Base-by-base conservation (phyloP, 768 basidiomycete species). In the Tylopilus rubrobrunneus region DNA sequence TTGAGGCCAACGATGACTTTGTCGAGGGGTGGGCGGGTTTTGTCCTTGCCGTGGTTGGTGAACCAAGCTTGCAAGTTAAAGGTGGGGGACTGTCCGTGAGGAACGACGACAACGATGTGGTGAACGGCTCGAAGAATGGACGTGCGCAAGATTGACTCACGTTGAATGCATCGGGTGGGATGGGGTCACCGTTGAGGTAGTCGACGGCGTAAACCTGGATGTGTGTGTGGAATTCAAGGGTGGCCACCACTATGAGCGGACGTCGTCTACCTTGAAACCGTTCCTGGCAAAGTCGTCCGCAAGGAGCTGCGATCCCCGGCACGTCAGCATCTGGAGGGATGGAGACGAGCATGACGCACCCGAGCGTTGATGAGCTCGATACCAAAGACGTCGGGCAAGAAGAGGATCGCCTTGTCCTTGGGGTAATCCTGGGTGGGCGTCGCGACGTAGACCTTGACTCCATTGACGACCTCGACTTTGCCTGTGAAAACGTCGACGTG, bases 1-100 rank as follows among this genome's bases (percentile, higher is more conserved):
- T 82, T 84, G 55, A 91, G 76, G 0, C 73, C 79, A 5, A 64
- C 67, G 31, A 87, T 74, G 42, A 86, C 80, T 46, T 77, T 80
- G 69, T 87, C 77, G 27, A 87, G 57, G 4, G 61, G 14, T 1
- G 82, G 81, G 14, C 80, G 79, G 1, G 78, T 80, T 11, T 62
- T 36, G 0, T 62, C 73, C 15, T 56, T 25, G 7, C 62, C 64
- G 56, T 86, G 85, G 0, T 59, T 71, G 5, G 34, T 39, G 37
- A 82, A 44, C 77, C 78, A 81, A 3, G 14, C 57, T 1, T 2
- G 19, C 12, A 69, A 53, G 47, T 74, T 64, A 48, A 73, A 70
- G 0, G 1, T 42, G 12, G 37, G n/a, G 1, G 14, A 7, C 59
- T 60, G 19, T 33, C 39, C 21, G 14, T 2, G 25, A 31, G 14